Base-by-base conservation (phyloP, 1,139 yeast genomes). In the Nakaseomyces nivariensis region DNA sequence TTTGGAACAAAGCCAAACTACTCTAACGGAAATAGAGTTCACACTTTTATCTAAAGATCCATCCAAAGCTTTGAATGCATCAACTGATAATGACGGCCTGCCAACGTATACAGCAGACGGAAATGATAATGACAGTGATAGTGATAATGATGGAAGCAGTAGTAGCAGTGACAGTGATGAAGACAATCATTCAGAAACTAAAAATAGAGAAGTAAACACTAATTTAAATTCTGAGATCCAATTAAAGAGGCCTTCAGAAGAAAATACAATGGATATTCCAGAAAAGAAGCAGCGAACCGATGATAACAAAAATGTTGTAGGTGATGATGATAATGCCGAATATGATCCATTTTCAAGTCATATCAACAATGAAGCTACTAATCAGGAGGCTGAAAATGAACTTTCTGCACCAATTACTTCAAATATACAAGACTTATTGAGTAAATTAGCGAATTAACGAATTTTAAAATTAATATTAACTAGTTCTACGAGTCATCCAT, bases 401-500 rank as follows among this genome's bases (percentile, higher is more conserved):
- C 17, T 40, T 32, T 25, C n/a, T 31, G 36, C 34, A 22, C 5
- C 49, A 40, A 31, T 63, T 8, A 61, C 67, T 3, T 63, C 67
- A 4, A 64, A 59, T 50, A 64, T 64, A 40, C 68, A 64, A 46
- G 68, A 64, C 49, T 49, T 64, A 41, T 52, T 64, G 49, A 64
- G 68, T 53, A 64, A 60, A 51, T 52, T 64, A 37, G 67, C 68
- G 10, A 62, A 56, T 49, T 64, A 49, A 54, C 37, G 4, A 17
- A 24, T 26, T 9, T 3, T 29, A 10, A 17, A 17, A 17, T 17
- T 17, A 17, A 17, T 17, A 17, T 17, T 17, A 17, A 17, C 22
- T 17, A 17, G 22, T 17, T 17, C 1, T 17, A 17, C 3, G 22
- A 17, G 22, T 17, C 22, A 17, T 17, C 22, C 22, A 2, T 17